A percentile compares a stretch with the other conserved stretches of the same genome.
phyloP scores from a whole-genome alignment of 2,329 filamentous ascomycete genomes.

The Fusarium poae region DNA sequence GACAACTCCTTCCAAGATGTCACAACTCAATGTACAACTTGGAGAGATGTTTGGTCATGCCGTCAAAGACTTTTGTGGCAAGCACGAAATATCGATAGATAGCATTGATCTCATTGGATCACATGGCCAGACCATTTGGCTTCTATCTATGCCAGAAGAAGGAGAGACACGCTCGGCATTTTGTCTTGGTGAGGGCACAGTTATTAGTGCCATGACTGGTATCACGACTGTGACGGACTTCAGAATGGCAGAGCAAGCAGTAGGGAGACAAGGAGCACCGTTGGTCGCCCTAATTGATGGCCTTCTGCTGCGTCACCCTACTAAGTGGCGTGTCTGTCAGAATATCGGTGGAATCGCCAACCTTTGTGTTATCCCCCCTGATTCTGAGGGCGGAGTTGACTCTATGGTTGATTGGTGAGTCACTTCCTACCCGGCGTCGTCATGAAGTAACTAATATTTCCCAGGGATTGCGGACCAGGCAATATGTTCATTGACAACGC shows the following conservation, averaged over 20 bases:
- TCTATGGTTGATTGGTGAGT: slow-evolving; percentile 22
- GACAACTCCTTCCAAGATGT: slow-evolving; percentile 65
- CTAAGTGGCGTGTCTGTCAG: slow-evolving; percentile 68
- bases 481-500: slow-evolving; percentile 69
- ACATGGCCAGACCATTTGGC: slow-evolving; percentile 70
- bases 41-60: slow-evolving; percentile 68
- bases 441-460: not conserved
- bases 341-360: slow-evolving; percentile 72
- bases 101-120: slow-evolving; percentile 68
- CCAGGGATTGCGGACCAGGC: slow-evolving; percentile 55
- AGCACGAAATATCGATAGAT: slow-evolving; percentile 58
- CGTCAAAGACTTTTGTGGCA: slow-evolving; percentile 63
- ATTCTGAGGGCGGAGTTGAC: slow-evolving; percentile 50
- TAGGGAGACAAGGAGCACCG: slow-evolving; percentile 67
- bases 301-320: slow-evolving; percentile 67
- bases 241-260: slow-evolving; percentile 67
- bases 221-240: slow-evolving; percentile 71
- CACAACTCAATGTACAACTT: slow-evolving; percentile 67
- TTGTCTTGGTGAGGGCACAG: slow-evolving; percentile 68
- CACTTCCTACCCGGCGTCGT: too few relatives aligned
- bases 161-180: slow-evolving; percentile 62
- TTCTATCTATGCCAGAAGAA: slow-evolving; percentile 55
- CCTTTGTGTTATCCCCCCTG: slow-evolving; percentile 69
- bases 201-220: slow-evolving; percentile 66
- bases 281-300: slow-evolving; percentile 70